Evolutionary conservation across 1,284 basidiomycete genomes (phyloP).

Genomic region (Meira nashicola): DNA sequence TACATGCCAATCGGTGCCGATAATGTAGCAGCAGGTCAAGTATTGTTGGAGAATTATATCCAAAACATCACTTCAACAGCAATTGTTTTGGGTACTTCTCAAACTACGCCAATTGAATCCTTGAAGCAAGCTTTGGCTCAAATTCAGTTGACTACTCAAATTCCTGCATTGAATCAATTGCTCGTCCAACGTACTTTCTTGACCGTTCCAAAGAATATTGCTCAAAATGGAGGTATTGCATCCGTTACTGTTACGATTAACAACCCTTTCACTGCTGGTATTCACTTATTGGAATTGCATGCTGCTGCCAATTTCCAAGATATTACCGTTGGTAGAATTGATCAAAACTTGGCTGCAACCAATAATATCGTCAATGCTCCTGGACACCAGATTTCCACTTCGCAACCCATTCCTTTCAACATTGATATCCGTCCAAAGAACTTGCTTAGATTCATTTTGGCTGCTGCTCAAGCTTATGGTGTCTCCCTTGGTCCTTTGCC

Average conservation of each 20-base stretch:
- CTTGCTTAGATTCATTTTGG: slow-evolving; percentile 63
- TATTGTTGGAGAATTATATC: slow-evolving; percentile 67
- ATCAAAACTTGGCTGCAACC: slow-evolving; percentile 54
- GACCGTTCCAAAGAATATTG: slow-evolving; percentile 51
- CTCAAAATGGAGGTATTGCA: slow-evolving; percentile 31
- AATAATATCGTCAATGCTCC: slow-evolving; percentile 62
- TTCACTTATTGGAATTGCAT: slow-evolving; percentile 64
- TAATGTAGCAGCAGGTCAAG: slow-evolving; percentile 59
- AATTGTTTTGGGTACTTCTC: slow-evolving; percentile 61
- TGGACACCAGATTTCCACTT: slow-evolving; percentile 64
- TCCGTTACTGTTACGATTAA: slow-evolving; percentile 55
- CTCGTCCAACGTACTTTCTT: slow-evolving; percentile 58
- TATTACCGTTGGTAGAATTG: slow-evolving; percentile 55
- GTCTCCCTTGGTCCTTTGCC: slow-evolving; percentile 66
- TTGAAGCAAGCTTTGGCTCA: slow-evolving; percentile 65
- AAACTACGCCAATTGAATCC: slow-evolving; percentile 65
- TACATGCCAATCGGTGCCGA: slow-evolving; percentile 64
- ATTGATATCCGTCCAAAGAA: slow-evolving; percentile 65
- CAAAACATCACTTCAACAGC: slow-evolving; percentile 64
- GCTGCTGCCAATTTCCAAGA: slow-evolving; percentile 60
- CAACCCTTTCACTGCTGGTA: slow-evolving; percentile 72
- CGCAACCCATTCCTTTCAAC: slow-evolving; percentile 62
- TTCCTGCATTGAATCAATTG: slow-evolving; percentile 66
- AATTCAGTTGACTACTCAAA: slow-evolving; percentile 63
- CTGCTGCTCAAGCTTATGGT: slow-evolving; percentile 60